phyloP scores from a whole-genome alignment of 192 early-diverging fungal genomes.

The Piromyces finnis region DNA sequence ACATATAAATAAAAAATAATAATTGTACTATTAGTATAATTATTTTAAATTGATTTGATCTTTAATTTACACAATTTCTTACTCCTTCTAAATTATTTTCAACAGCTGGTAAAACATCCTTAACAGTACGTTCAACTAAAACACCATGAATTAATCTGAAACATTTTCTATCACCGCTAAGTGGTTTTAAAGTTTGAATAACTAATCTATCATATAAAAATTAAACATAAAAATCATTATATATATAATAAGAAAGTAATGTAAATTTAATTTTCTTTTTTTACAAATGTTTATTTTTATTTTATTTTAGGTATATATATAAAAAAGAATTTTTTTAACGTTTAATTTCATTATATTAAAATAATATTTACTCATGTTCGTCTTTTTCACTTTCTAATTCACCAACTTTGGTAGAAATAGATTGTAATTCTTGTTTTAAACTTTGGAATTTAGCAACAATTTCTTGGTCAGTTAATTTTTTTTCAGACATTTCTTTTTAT shows the following conservation, averaged over 20 bases:
- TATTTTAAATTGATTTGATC: neutral
- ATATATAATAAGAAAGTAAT: too few relatives aligned
- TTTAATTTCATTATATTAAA: too few relatives aligned
- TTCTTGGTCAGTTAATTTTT: slow-evolving; percentile 31
- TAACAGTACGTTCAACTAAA: slow-evolving; percentile 78
- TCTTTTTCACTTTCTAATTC: slow-evolving; percentile 85
- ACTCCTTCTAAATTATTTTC: slow-evolving; percentile 72
- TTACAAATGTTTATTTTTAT: too few relatives aligned
- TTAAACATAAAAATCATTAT: too few relatives aligned
- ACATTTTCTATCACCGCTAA: slow-evolving; percentile 70
- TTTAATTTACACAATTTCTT: slow-evolving; percentile 2
- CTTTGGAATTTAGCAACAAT: slow-evolving; percentile 22
- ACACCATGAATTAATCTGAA: slow-evolving; percentile 88
- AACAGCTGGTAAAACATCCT: slow-evolving; percentile 77
- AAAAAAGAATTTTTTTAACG: too few relatives aligned
- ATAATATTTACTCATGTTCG: slow-evolving; percentile 63
- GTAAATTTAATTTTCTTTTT: too few relatives aligned
- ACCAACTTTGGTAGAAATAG: slow-evolving; percentile 74
- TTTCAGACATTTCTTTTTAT: slow-evolving; percentile 1
- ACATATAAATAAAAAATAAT: too few relatives aligned
- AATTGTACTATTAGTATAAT: too few relatives aligned
- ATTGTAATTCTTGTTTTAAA: slow-evolving; percentile 61
- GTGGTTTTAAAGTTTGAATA: slow-evolving; percentile 78
- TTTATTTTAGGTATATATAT: too few relatives aligned
- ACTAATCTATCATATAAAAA: slow-evolving; percentile 33